Evolutionary conservation across 2,329 filamentous ascomycete genomes (phyloP).

Genomic region (Aspergillus luchuensis): DNA sequence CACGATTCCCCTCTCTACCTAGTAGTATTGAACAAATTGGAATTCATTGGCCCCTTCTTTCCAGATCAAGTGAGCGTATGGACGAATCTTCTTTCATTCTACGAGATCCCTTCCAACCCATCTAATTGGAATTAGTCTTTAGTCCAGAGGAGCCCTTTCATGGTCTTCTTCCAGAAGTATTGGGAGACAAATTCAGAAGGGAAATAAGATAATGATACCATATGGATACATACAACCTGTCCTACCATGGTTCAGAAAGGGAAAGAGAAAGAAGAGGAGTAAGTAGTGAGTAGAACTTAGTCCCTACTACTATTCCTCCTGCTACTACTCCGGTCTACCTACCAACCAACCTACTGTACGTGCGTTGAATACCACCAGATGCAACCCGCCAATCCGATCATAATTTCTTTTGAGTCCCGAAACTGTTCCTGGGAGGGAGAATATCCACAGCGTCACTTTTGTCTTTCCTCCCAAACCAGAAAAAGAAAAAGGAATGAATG

Average conservation of each 20-base stretch:
- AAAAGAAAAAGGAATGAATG: slow-evolving; percentile 16
- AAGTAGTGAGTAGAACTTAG: neutral
- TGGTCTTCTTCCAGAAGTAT: neutral
- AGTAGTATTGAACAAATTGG: no score
- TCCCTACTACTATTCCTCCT: neutral
- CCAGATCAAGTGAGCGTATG: neutral
- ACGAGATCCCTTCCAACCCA: neutral
- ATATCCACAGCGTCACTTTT: slow-evolving; percentile 1
- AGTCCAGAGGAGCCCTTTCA: no score
- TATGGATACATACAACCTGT: no score
- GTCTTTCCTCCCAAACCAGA: neutral
- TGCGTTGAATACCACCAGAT: neutral
- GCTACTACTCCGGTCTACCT: neutral
- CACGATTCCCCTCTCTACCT: no score
- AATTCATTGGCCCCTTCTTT: neutral
- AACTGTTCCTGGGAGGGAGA: neutral
- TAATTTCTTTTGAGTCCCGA: neutral
- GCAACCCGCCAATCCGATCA: slow-evolving; percentile 2
- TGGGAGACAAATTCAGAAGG: neutral
- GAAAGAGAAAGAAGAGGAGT: no score
- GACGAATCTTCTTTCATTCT: slow-evolving; percentile 1
- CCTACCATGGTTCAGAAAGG: no score
- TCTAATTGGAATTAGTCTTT: neutral
- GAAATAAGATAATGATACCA: neutral
- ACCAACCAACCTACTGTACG: neutral